Conservation (phyloP, 257 asterid genomes). For the Anisodus tanguticus region DNA sequence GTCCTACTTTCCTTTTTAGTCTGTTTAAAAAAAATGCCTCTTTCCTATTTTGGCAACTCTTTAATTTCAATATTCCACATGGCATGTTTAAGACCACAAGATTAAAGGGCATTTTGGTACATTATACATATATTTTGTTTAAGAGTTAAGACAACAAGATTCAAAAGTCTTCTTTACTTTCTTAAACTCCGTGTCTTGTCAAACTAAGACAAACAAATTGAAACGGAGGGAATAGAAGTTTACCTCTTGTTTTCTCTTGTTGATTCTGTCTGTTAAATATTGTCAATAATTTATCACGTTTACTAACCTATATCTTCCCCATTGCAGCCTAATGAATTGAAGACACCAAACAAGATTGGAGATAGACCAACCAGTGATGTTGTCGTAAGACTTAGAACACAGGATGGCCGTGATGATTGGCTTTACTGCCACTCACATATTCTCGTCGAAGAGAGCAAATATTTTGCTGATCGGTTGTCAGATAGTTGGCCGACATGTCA, state of each 20-base stretch:
- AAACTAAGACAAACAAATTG: too few relatives aligned
- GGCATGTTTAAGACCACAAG: too few relatives aligned
- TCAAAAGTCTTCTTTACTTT: too few relatives aligned
- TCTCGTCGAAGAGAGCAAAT: conserved; percentile 63
- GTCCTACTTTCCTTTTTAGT: too few relatives aligned
- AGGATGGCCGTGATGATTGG: conserved; percentile 85
- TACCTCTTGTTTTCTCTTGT: neutral
- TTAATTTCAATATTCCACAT: too few relatives aligned
- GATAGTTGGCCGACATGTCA: conserved; percentile 86
- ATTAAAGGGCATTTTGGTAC: too few relatives aligned
- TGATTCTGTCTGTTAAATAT: neutral
- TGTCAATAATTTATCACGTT: neutral
- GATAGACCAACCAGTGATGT: conserved; percentile 83
- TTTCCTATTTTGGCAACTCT: too few relatives aligned
- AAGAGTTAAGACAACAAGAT: too few relatives aligned
- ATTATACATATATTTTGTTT: too few relatives aligned
- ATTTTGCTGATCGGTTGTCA: conserved; percentile 79
- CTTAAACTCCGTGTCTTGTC: too few relatives aligned
- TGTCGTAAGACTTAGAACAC: conserved; percentile 80
- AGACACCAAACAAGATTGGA: conserved; percentile 54
- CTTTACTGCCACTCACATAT: conserved; percentile 74
- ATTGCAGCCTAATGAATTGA: conserved; percentile 53
- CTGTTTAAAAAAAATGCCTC: too few relatives aligned
- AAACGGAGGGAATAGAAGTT: neutral
- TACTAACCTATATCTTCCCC: conserved; percentile 29